Conservation (phyloP, 2,329 filamentous ascomycete species). For the Fusarium tupiense region DNA sequence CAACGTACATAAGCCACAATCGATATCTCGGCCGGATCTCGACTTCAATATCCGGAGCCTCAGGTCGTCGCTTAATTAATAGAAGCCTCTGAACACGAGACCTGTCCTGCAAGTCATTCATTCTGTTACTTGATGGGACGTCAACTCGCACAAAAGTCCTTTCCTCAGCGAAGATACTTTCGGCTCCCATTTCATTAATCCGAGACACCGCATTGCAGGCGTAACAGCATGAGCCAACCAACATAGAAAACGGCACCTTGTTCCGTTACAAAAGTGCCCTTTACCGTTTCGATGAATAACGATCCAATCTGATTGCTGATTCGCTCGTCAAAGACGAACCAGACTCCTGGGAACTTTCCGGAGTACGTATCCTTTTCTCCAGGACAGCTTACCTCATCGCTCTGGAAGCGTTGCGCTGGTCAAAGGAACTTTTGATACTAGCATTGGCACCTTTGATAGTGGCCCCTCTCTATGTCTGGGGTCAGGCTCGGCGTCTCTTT, state of each 20-base stretch:
- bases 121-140: neutral
- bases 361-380: slow-evolving; percentile 10
- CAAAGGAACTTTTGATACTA: slow-evolving; percentile 43
- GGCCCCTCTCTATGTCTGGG: slow-evolving; percentile 33
- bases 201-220: slow-evolving; percentile 11
- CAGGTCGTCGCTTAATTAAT: neutral
- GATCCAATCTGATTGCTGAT: slow-evolving; percentile 10
- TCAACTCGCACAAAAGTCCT: slow-evolving; percentile 22
- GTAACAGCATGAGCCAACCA: slow-evolving; percentile 1
- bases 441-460: slow-evolving; percentile 45
- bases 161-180: neutral
- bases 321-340: slow-evolving; percentile 21
- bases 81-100: slow-evolving; percentile 1
- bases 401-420: neutral
- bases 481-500: slow-evolving; percentile 23
- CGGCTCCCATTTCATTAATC: slow-evolving; percentile 9
- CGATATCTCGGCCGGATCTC: slow-evolving; percentile 35
- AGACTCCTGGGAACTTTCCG: slow-evolving; percentile 20
- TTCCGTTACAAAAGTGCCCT: slow-evolving; percentile 24
- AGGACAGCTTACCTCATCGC: slow-evolving; percentile 21
- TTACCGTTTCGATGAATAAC: slow-evolving; percentile 2
- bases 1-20: slow-evolving; percentile 32
- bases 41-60: slow-evolving; percentile 29
- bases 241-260: slow-evolving; percentile 4
- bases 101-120: slow-evolving; percentile 32